Percentiles rank a stretch among this genome's conserved stretches.
These are phyloP conservation scores for Coprinopsis cinerea DNA, from an alignment of 768 basidiomycete genomes.

Conservation along the genomic window DNA sequence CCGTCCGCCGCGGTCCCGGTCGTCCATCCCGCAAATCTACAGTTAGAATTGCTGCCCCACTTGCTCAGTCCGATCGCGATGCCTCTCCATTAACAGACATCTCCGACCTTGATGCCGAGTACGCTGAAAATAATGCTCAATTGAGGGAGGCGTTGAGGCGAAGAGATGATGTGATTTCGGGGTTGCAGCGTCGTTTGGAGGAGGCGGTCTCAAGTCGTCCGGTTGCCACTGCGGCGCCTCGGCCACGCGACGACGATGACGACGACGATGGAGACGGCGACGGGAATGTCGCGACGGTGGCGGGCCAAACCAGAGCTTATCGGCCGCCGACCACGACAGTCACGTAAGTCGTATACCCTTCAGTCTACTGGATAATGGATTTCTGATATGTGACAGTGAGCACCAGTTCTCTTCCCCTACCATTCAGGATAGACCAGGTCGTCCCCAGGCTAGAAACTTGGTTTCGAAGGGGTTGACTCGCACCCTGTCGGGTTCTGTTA, in stretches of 20 bases:
- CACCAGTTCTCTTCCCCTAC: not conserved
- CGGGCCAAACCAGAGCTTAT: too few relatives aligned
- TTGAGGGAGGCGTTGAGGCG: not conserved
- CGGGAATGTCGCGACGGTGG: too few relatives aligned
- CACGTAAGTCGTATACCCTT: not conserved
- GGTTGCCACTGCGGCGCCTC: not conserved
- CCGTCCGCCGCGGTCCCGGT: not conserved
- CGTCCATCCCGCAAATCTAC: not conserved
- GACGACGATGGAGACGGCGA: not conserved
- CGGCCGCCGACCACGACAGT: not conserved
- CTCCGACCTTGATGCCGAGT: slow-evolving; percentile 2
- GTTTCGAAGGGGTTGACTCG: slow-evolving; percentile 10
- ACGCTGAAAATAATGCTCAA: slow-evolving; percentile 3
- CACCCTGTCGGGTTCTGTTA: slow-evolving; percentile 45
- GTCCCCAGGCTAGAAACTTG: not conserved
- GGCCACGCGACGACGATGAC: not conserved
- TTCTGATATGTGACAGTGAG: too few relatives aligned
- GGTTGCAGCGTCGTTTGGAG: not conserved
- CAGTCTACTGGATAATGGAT: not conserved
- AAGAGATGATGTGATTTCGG: slow-evolving; percentile 4
- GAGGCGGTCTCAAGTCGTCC: not conserved
- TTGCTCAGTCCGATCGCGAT: not conserved
- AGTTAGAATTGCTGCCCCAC: not conserved
- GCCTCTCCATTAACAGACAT: slow-evolving; percentile 10
- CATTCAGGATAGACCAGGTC: not conserved